Base-by-base conservation (phyloP, 2,329 filamentous ascomycete species). In the Chrysosporium keratinophilum region DNA sequence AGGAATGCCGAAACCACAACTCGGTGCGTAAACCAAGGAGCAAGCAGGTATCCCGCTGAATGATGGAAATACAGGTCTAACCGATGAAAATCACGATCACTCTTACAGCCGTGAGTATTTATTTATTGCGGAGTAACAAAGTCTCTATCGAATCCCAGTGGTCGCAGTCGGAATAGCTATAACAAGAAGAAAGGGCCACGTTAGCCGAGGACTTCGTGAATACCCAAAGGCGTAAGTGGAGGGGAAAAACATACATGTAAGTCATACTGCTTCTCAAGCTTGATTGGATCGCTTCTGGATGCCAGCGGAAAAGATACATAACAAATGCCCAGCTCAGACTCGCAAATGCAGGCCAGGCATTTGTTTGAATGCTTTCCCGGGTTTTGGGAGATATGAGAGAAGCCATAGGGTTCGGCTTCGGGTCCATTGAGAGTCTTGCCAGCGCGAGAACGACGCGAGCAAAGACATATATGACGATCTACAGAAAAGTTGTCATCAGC, bases 381-480 rank as follows among this genome's bases (percentile, higher is more conserved):
- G 68, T 68, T 74, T 63, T 73, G 60, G 58, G 69, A 61, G 67
- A 79, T 50, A 71, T 67, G 9, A 72, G 59, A 20, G 63, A 69
- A 46, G 64, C 76, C 15, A 73, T 61, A 1, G 68, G 65, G 57
- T 71, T 65, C 64, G 68, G 60, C 57, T 65, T 72, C 1, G 78
- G 78, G 69, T 88, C 84, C 58, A 97, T 82, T 54, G 87, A 81
- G 55, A 97, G 74, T 65, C 88, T 88, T 33, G 90, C 93, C 20
- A 94, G 73, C 7, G 87, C 88, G 34, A 98, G 80, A 57, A 85
- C 78, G 14, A 96, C 93, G 60, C 93, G 83, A 46, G 93, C 93
- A 67, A 96, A 96, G 58, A 98, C 87, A 75, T 98, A 98, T 63
- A 97, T 87, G 69, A 95, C 89, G 67, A 98, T 98, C 77, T 98